Evolutionary conservation across 2,329 filamentous ascomycete genomes (phyloP), one percentile per base, ranked within the genome.

Genomic region (Aspergillus hortae): DNA sequence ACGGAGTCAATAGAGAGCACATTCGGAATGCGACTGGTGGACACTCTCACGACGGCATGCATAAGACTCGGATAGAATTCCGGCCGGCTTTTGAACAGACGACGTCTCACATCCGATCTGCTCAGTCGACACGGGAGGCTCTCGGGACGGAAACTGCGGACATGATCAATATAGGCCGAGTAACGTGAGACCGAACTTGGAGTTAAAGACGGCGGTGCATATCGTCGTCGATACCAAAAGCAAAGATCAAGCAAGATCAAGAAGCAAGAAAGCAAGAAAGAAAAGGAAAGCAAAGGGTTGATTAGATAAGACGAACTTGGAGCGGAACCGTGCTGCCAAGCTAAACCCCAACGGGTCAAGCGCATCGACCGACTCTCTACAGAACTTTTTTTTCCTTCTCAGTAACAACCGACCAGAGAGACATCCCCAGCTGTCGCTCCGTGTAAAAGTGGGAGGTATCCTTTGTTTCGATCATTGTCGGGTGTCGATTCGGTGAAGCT

Each of bases 321-420:
- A 54, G 54, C 47, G 53, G 52, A 58, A 51, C 46, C 48, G 43
- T 36, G 19, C 32, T 44, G 21, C 36, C 48, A 23, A 21, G 35
- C 67, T 69, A 69, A 56, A 6, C 67, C 63, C 6, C 1, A 63
- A 59, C 14, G 33, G 65, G 67, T 38, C 59, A 68, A 72, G 70
- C 59, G 62, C 58, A 55, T 61, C 41, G 50, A 52, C 55, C 53
- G 56, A 57, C 56, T 61, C 40, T 67, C 62, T 68, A 68, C 65
- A 68, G 67, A 72, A 73, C 68, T 71, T 74, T 74, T 73, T 73
- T 73, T 69, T 65, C 65, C 60, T 62, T 64, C 61, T 57, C 61
- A 61, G 61, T 59, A 60, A 65, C 59, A 62, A 55, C 57, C 59
- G 59, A 47, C 61, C 61, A 48, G 47, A 54, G 60, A 35, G 6